Conservation (phyloP, 2,329 filamentous ascomycete genomes). For the Emericellopsis atlantica region DNA sequence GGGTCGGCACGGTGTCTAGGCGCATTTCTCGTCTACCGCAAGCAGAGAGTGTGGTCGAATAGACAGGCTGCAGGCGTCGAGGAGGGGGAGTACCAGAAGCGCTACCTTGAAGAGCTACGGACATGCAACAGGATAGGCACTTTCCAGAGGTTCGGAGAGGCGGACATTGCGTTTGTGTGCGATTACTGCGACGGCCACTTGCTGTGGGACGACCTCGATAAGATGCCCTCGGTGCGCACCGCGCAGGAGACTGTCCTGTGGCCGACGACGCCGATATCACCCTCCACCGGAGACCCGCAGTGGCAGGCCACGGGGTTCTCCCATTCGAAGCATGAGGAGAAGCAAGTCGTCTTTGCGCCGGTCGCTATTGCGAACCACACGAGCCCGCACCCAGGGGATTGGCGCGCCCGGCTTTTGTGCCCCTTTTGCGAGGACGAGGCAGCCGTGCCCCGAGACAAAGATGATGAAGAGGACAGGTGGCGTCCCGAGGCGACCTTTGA, state of each 20-base stretch:
- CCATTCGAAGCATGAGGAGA: slow-evolving; percentile 26
- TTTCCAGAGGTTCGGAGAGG: slow-evolving; percentile 41
- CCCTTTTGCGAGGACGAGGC: slow-evolving; percentile 44
- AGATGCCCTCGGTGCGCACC: slow-evolving; percentile 33
- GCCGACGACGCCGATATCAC: slow-evolving; percentile 7
- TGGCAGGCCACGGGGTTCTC: slow-evolving; percentile 39
- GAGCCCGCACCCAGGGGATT: slow-evolving; percentile 34
- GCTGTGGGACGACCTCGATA: slow-evolving; percentile 42
- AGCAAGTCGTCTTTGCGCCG: slow-evolving; percentile 42
- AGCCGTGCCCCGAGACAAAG: slow-evolving; percentile 25
- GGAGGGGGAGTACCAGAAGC: slow-evolving; percentile 21
- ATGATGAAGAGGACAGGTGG: slow-evolving; percentile 37
- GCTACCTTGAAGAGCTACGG: slow-evolving; percentile 33
- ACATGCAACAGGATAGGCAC: slow-evolving; percentile 39
- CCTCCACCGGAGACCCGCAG: slow-evolving; percentile 9
- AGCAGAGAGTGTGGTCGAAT: slow-evolving; percentile 25
- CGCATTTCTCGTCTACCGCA: slow-evolving; percentile 39
- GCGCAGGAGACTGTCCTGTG: slow-evolving; percentile 13
- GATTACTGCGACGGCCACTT: slow-evolving; percentile 50
- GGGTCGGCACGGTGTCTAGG: slow-evolving; percentile 38
- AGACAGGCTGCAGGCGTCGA: slow-evolving; percentile 5
- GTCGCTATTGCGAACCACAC: slow-evolving; percentile 46
- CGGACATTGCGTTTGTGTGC: slow-evolving; percentile 44
- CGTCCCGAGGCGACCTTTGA: slow-evolving; percentile 37
- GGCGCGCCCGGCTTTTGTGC: slow-evolving; percentile 37